phyloP scores from a whole-genome alignment of 257 asterid species.

The Prunella vulgaris region DNA sequence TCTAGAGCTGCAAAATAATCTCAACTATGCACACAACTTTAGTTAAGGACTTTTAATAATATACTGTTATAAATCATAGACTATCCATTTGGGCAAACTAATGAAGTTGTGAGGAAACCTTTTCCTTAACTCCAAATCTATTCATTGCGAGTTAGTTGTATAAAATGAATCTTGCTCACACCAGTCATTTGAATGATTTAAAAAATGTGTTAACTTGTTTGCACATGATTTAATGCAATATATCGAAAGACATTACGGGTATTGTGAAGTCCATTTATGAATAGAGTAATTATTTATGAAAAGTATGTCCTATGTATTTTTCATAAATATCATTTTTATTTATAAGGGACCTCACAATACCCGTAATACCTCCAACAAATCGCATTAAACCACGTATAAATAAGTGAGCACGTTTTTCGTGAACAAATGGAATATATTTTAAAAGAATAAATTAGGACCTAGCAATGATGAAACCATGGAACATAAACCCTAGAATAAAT shows the following conservation, averaged over 20 bases:
- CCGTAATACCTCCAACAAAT: too few species aligned
- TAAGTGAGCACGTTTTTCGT: too few species aligned
- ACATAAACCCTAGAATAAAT: neutral
- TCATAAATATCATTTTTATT: too few species aligned
- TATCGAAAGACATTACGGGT: too few species aligned
- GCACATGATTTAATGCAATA: too few species aligned
- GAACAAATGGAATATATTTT: neutral
- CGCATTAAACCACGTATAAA: too few species aligned
- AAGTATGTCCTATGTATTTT: neutral
- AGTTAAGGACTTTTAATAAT: neutral
- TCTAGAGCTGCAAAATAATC: constrained; percentile 9
- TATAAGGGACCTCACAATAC: too few species aligned
- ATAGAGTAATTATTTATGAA: too few species aligned
- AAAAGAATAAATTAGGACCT: neutral
- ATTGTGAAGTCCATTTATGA: too few species aligned
- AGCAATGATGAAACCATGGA: constrained; percentile 3
- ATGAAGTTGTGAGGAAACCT: neutral
- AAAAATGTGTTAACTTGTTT: too few species aligned
- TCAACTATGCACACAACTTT: neutral
- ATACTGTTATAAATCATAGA: neutral
- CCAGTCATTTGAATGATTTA: neutral
- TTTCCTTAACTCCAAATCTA: neutral
- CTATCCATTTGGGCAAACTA: neutral
- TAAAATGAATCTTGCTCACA: neutral
- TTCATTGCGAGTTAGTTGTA: neutral